Conservation (phyloP, 306 rosid genomes). For the Alnus glutinosa region DNA sequence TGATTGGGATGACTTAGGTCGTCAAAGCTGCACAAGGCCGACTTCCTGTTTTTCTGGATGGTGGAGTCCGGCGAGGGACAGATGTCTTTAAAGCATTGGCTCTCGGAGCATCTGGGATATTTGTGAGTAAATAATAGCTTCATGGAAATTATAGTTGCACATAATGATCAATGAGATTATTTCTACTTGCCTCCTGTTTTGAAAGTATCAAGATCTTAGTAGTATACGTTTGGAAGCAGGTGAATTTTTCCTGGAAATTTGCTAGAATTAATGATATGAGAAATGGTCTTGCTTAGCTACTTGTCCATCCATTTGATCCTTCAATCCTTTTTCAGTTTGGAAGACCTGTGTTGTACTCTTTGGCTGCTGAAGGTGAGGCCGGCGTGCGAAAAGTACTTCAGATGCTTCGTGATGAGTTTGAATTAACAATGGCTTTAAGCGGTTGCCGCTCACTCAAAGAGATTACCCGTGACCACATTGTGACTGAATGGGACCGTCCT, state of each 20-base stretch:
- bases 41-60: slow-evolving; percentile 91
- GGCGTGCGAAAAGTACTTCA: slow-evolving; percentile 86
- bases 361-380: slow-evolving; percentile 91
- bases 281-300: not conserved
- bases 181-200: not conserved
- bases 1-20: slow-evolving; percentile 47
- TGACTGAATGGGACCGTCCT: slow-evolving; percentile 75
- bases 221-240: not conserved
- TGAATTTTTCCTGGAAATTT: not conserved
- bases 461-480: slow-evolving; percentile 81
- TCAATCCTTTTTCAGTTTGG: slow-evolving; percentile 56
- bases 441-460: slow-evolving; percentile 85
- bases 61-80: slow-evolving; percentile 97
- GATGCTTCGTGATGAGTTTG: slow-evolving; percentile 85
- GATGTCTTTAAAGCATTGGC: slow-evolving; percentile 99
- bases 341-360: slow-evolving; percentile 81
- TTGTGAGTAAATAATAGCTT: slow-evolving; percentile 54
- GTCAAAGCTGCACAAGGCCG: slow-evolving; percentile 92
- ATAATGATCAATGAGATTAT: not conserved
- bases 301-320: not conserved
- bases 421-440: slow-evolving; percentile 87
- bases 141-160: not conserved
- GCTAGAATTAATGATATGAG: not conserved
- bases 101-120: slow-evolving; percentile 93
- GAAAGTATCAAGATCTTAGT: not conserved